A percentile compares a stretch with the other conserved stretches of the same genome.
phyloP scores from a whole-genome alignment of 202 grass and related monocot genomes.

The Panicum virgatum region DNA sequence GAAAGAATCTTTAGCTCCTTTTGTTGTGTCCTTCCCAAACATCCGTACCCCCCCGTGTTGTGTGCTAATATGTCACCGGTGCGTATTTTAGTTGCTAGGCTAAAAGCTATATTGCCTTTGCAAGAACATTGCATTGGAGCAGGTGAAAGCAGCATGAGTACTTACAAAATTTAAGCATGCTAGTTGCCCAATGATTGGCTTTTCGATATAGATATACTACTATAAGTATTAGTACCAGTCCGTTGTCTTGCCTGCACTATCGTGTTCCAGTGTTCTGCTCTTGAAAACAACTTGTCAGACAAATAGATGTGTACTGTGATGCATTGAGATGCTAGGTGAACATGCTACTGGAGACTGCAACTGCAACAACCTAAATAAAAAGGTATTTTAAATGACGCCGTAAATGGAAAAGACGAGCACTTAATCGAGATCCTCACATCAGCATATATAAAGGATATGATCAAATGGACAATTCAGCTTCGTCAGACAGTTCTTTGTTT shows the following conservation, averaged over 20 bases:
- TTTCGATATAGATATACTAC: not conserved
- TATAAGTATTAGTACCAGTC: not conserved
- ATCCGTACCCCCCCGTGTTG: slow-evolving; percentile 36
- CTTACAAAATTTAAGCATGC: slow-evolving; percentile 16
- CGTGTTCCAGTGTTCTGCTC: not conserved
- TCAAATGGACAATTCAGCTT: not conserved
- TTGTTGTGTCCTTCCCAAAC: slow-evolving; percentile 37
- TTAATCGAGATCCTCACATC: not conserved
- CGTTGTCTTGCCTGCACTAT: not conserved
- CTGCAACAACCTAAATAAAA: not conserved
- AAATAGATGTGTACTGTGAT: not conserved
- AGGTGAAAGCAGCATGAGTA: slow-evolving; percentile 41
- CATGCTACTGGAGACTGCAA: not conserved
- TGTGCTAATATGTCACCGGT: no score
- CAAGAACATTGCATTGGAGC: slow-evolving; percentile 39
- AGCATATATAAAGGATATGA: slow-evolving; percentile 10
- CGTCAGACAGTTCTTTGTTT: not conserved
- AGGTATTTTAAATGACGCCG: not conserved
- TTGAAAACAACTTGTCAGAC: not conserved
- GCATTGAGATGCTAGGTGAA: slow-evolving; percentile 19
- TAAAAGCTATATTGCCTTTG: slow-evolving; percentile 30
- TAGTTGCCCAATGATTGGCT: not conserved
- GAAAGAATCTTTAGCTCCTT: slow-evolving; percentile 56
- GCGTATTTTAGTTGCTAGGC: slow-evolving; percentile 34
- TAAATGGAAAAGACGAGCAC: not conserved